Evolutionary conservation across 495 filamentous ascomycete genomes (phyloP).

Genomic region (Venustampulla echinocandica): DNA sequence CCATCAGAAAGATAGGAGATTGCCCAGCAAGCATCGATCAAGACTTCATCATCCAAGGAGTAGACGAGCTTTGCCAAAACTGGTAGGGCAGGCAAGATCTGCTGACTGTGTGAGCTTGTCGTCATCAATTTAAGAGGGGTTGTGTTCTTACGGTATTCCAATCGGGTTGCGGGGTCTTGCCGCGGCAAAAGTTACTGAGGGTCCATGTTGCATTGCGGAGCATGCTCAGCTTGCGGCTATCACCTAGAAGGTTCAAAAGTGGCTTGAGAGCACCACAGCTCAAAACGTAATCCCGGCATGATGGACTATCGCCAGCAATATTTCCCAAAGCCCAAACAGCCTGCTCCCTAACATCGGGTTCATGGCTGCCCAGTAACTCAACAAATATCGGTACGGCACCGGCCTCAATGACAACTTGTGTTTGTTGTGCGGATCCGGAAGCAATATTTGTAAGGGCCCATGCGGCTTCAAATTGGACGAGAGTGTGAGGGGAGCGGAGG

Average conservation of each 20-base stretch:
- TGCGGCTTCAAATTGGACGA: conserved; percentile 98
- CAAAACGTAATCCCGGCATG: conserved; percentile 93
- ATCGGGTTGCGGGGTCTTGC: conserved; percentile 97
- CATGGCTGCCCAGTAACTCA: conserved; percentile 86
- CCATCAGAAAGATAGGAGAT: conserved; percentile 99
- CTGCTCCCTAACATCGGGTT: conserved; percentile 97
- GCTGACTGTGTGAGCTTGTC: conserved; percentile 18
- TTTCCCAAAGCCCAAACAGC: conserved; percentile 99
- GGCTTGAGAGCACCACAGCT: conserved; percentile 83
- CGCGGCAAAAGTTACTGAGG: conserved; percentile 99
- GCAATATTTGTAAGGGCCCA: conserved; percentile 99
- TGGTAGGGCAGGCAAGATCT: conserved; percentile 95
- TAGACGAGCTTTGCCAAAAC: conserved; percentile 96
- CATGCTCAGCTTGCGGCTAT: conserved; percentile 99
- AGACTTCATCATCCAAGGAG: conserved; percentile 94
- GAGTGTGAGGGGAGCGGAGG: conserved; percentile 92
- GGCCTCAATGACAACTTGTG: conserved; percentile 97
- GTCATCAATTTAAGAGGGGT: conserved; percentile 3
- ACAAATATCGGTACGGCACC: conserved; percentile 98
- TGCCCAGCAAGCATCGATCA: conserved; percentile 99
- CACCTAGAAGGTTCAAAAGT: conserved; percentile 78
- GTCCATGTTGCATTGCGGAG: conserved; percentile 98
- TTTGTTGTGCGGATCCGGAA: conserved; percentile 92
- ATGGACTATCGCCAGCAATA: conserved; percentile 97
- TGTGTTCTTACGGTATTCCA: conserved; percentile 77